Percentiles rank a stretch among this genome's conserved stretches.
Conservation (phyloP, 352 stramenopile genomes). For the Globisporangium apiculatum region DNA sequence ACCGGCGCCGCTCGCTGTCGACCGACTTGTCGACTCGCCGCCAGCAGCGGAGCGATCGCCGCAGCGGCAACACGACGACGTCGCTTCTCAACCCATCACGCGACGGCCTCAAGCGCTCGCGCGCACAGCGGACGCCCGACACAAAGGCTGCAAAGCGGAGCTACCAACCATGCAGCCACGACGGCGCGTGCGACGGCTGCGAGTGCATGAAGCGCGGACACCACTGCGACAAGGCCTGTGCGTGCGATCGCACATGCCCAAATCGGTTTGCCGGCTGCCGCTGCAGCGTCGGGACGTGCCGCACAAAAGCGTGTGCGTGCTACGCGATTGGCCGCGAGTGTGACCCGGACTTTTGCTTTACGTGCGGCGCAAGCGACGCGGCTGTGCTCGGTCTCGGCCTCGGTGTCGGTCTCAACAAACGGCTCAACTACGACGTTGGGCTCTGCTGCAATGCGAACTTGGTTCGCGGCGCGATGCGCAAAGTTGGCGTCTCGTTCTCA, state of each 20-base stretch:
- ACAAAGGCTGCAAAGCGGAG: slow-evolving; percentile 31
- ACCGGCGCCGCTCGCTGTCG: slow-evolving; percentile 1
- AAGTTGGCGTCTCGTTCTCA: slow-evolving; percentile 62
- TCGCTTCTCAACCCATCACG: neutral
- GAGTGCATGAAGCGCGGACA: slow-evolving; percentile 46
- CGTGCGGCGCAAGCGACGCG: slow-evolving; percentile 54
- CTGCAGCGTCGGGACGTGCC: slow-evolving; percentile 45
- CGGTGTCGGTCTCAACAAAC: slow-evolving; percentile 16
- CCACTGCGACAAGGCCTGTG: slow-evolving; percentile 53
- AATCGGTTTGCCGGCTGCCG: slow-evolving; percentile 67
- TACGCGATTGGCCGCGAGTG: slow-evolving; percentile 49
- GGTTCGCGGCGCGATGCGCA: slow-evolving; percentile 27
- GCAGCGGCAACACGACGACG: slow-evolving; percentile 1
- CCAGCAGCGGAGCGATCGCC: slow-evolving; percentile 14
- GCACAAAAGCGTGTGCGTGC: slow-evolving; percentile 49
- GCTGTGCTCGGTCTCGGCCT: slow-evolving; percentile 25
- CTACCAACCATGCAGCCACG: slow-evolving; percentile 59
- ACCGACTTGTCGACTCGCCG: slow-evolving; percentile 9
- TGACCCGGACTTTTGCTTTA: slow-evolving; percentile 68
- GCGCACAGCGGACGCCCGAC: slow-evolving; percentile 31
- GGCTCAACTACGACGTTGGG: slow-evolving; percentile 20
- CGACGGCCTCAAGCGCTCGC: slow-evolving; percentile 20
- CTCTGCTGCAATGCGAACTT: slow-evolving; percentile 67
- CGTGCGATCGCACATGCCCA: slow-evolving; percentile 49
- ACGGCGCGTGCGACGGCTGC: slow-evolving; percentile 47